phyloP scores from a whole-genome alignment of 371 early-diverging fungal genomes.

The Phascolomyces articulosus region DNA sequence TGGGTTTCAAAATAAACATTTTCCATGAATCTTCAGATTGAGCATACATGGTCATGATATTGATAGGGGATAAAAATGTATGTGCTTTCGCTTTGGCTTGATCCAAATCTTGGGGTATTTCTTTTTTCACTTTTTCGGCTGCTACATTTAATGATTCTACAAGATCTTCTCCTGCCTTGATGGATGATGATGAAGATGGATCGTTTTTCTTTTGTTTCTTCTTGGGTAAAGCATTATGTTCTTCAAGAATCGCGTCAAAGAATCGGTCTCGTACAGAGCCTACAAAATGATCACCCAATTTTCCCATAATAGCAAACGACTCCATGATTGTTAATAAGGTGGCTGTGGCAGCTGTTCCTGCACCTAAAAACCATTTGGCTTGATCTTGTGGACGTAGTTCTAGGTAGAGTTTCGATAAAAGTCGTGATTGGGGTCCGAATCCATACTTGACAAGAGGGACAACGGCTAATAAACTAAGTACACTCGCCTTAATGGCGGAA shows the following conservation, averaged over 20 bases:
- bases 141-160: constrained; percentile 15
- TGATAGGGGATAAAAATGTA: constrained; percentile 28
- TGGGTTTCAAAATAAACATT: constrained; percentile 24
- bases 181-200: no score
- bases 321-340: constrained; percentile 28
- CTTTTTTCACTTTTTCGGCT: constrained; percentile 7
- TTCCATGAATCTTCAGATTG: constrained; percentile 30
- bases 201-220: background rate
- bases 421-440: constrained; percentile 25
- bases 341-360: constrained; percentile 21
- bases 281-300: constrained; percentile 25
- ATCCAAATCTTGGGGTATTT: background rate
- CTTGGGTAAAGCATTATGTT: constrained; percentile 24
- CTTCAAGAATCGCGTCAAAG: constrained; percentile 39
- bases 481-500: constrained; percentile 37
- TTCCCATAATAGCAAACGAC: constrained; percentile 28
- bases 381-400: constrained; percentile 10
- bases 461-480: constrained; percentile 29
- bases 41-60: constrained; percentile 32
- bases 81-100: constrained; percentile 14
- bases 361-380: constrained; percentile 14
- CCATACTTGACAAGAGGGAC: constrained; percentile 34
- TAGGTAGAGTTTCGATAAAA: constrained; percentile 12
- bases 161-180: background rate
- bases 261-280: constrained; percentile 33